phyloP scores from a whole-genome alignment of 78 protist genomes.

The slime mould (Dictyostelium discoideum) region dicty_2.7 NC_007089.4:1013001-1013500 shows the following conservation, averaged over 20 bases:
- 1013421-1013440: background rate
- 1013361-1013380: constrained; percentile 1
- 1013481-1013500: constrained; percentile 14
- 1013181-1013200: background rate
- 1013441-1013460: background rate
- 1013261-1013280: constrained; percentile 10
- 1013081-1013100: constrained; percentile 6
- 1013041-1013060: background rate
- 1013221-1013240: background rate
- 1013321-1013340: constrained; percentile 7
- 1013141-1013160: background rate
- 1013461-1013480: background rate
- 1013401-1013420: background rate
- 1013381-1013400: background rate
- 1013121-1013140: background rate
- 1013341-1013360: constrained; percentile 18
- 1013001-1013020: background rate
- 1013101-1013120: background rate
- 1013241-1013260: background rate
- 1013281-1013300: constrained; percentile 14
- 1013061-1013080: constrained; percentile 32
- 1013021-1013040: background rate
- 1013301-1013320: background rate
- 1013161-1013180: background rate
- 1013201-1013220: background rate